Percentiles rank a stretch among this genome's conserved stretches.
phyloP scores from a whole-genome alignment of 2,329 filamentous ascomycete genomes.

The Calonectria henricotiae region DNA sequence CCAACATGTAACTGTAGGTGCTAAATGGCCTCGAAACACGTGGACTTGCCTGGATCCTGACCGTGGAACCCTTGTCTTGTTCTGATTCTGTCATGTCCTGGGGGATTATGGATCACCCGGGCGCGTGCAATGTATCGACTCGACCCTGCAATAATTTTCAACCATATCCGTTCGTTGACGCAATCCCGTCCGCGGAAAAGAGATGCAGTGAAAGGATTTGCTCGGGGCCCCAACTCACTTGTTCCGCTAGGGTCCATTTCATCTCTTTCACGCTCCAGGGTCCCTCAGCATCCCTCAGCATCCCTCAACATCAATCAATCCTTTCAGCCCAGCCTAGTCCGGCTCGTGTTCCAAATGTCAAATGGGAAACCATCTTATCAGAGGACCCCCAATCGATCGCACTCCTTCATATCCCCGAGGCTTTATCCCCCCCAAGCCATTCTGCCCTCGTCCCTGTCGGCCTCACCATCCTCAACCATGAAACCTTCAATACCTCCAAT shows the following conservation, averaged over 20 bases:
- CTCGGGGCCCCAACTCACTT: slow-evolving; percentile 13
- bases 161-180: slow-evolving; percentile 32
- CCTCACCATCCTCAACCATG: slow-evolving; percentile 31
- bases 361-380: slow-evolving; percentile 35
- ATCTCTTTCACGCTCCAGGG: neutral
- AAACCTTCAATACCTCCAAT: slow-evolving; percentile 33
- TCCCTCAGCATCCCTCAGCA: neutral
- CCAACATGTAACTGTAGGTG: slow-evolving; percentile 25
- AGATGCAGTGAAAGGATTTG: slow-evolving; percentile 14
- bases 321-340: slow-evolving; percentile 13
- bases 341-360: slow-evolving; percentile 35
- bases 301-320: neutral
- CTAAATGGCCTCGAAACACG: slow-evolving; percentile 24
- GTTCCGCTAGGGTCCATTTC: slow-evolving; percentile 9
- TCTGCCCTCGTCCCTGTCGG: slow-evolving; percentile 35
- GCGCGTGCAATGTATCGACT: slow-evolving; percentile 22
- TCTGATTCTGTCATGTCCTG: neutral
- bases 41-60: slow-evolving; percentile 25
- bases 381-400: slow-evolving; percentile 30
- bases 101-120: slow-evolving; percentile 10
- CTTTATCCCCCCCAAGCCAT: slow-evolving; percentile 39
- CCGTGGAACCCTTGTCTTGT: slow-evolving; percentile 15
- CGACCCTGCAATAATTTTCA: slow-evolving; percentile 1
- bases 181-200: slow-evolving; percentile 24
- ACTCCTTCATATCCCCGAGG: neutral